phyloP scores from a whole-genome alignment of 495 filamentous ascomycete species.

The Pyronema omphalodes region DNA sequence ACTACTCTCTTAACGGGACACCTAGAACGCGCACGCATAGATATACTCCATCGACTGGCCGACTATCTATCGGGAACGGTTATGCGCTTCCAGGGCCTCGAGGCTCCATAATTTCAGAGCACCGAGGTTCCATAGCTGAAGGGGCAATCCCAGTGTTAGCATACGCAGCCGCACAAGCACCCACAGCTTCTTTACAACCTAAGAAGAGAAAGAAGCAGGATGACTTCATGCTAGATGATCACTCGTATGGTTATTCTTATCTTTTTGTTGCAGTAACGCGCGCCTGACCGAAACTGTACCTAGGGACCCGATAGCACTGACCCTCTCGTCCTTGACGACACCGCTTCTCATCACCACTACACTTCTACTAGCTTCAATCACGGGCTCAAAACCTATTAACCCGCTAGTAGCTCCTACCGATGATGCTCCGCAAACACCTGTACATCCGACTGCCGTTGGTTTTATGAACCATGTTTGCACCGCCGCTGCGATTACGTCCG shows the following conservation, averaged over 20 bases:
- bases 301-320: slow-evolving; percentile 3
- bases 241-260: neutral
- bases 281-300: neutral
- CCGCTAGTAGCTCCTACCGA: neutral
- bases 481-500: slow-evolving; percentile 13
- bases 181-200: neutral
- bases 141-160: neutral
- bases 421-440: neutral
- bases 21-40: neutral
- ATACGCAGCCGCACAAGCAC: neutral
- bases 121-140: neutral
- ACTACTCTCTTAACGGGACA: neutral
- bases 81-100: neutral
- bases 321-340: neutral
- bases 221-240: neutral
- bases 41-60: slow-evolving; percentile 1
- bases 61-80: neutral
- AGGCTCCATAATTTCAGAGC: neutral
- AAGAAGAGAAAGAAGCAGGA: neutral
- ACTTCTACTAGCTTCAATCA: slow-evolving; percentile 6
- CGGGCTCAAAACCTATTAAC: neutral
- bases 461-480: neutral
- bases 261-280: neutral
- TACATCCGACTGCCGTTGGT: neutral
- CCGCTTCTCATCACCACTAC: slow-evolving; percentile 2